A percentile compares a stretch with the other conserved stretches of the same genome.
Conservation (phyloP, 768 basidiomycete genomes). For the Lentinula detonsa region DNA sequence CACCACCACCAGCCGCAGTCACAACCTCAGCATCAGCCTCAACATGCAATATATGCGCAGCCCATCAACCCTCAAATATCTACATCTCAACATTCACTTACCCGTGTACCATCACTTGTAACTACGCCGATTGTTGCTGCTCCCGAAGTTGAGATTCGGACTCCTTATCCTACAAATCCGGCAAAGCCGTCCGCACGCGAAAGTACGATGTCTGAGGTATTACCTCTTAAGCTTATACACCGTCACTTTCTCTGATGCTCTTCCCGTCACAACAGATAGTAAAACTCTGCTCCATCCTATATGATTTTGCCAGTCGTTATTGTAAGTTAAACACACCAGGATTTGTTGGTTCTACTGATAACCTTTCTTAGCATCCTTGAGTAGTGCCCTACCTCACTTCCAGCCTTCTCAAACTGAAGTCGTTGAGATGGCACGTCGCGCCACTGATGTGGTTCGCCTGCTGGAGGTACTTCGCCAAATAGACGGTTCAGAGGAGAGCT, state of each 20-base stretch:
- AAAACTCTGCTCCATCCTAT: slow-evolving; percentile 55
- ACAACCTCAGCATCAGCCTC: slow-evolving; percentile 20
- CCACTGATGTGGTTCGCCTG: slow-evolving; percentile 60
- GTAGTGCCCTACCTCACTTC: slow-evolving; percentile 36
- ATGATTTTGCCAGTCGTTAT: slow-evolving; percentile 62
- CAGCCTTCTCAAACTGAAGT: slow-evolving; percentile 55
- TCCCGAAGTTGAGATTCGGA: slow-evolving; percentile 32
- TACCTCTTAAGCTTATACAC: slow-evolving; percentile 14
- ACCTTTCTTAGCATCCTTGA: slow-evolving; percentile 30
- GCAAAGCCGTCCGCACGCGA: slow-evolving; percentile 27
- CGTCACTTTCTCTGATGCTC: slow-evolving; percentile 34
- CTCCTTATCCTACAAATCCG: slow-evolving; percentile 25
- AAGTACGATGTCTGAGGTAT: slow-evolving; percentile 39
- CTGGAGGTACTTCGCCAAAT: slow-evolving; percentile 54
- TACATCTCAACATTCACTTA: slow-evolving; percentile 2
- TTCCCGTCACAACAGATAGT: slow-evolving; percentile 37
- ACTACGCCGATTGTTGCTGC: slow-evolving; percentile 36
- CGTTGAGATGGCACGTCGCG: slow-evolving; percentile 63
- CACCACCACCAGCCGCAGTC: slow-evolving; percentile 17
- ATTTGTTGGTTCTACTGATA: neutral
- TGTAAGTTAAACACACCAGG: slow-evolving; percentile 32
- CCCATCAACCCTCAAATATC: slow-evolving; percentile 10
- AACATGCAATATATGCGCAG: slow-evolving; percentile 5
- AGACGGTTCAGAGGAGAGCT: slow-evolving; percentile 30
- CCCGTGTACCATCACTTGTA: neutral